Evolutionary conservation across 805 yeast species (phyloP), one percentile per base, ranked within the genome.

Genomic region (Candida vartiovaarae): DNA sequence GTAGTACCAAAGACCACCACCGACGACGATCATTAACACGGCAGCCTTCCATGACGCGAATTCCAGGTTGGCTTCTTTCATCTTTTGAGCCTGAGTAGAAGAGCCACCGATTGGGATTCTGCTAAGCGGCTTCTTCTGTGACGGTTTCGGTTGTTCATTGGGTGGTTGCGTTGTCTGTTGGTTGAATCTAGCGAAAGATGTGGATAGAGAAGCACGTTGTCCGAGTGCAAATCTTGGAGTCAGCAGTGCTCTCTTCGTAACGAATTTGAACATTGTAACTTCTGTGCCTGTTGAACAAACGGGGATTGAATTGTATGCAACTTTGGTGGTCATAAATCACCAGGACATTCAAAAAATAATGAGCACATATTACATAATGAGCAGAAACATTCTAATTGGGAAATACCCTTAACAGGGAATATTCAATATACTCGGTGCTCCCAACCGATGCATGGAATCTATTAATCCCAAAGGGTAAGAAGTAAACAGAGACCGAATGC

Each of bases 11-110:
- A 84, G 65, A 1, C 74, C 82, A 25, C 82, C 82, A 27, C 96
- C 97, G 20, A 79, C 80, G 0, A 72, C 68, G 2, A 84, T 45
- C 59, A 90, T 75, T 27, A 88, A 57, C 2, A 78, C 63, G 15
- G 85, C 79, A 1, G 95, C 89, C 57, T 84, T 85, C 95, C 97
- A 88, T 7, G 89, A 74, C 8, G 91, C 76, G 64, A 82, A 83
- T 56, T 86, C 95, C 44, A 84, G 71, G 34, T 77, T 68, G 9
- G 65, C 63, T 3, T 71, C 62, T 45, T 61, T 65, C 46, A 68
- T 63, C 48, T 56, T 49, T 45, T 54, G 57, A 37, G 53, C 44
- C 37, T 64, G 45, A 4, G 65, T 60, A 9, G 60, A 54, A 2
- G 71, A 42, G 2, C 80, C 82, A 7, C 95, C 95, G 48, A 88